phyloP scores from a whole-genome alignment of 2,329 filamentous ascomycete species.

The Trichoderma koningii region DNA sequence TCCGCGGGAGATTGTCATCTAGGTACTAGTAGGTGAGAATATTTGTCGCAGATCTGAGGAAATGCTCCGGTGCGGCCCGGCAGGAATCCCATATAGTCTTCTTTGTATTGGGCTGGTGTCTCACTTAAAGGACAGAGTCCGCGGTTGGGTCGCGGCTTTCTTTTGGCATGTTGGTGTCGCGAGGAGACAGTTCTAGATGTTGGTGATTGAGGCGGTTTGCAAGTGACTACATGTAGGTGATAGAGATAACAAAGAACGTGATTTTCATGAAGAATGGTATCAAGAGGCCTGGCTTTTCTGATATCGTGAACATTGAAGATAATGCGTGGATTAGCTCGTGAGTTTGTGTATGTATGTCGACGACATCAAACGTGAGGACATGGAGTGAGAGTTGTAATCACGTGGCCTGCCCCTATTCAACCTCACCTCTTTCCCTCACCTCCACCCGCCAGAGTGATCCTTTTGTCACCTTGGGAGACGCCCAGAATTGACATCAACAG shows the following conservation, averaged over 20 bases:
- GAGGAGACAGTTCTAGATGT: not conserved
- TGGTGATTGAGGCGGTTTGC: no score
- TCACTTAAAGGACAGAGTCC: not conserved
- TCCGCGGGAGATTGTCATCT: not conserved
- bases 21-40: not conserved
- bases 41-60: not conserved
- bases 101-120: no score
- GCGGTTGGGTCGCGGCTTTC: not conserved
- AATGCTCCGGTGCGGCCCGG: not conserved
- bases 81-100: not conserved
- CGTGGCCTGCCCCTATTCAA: not conserved
- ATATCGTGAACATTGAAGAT: no score
- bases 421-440: not conserved
- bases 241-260: not conserved
- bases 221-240: not conserved
- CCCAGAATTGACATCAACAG: not conserved
- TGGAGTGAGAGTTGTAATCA: no score
- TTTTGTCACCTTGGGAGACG: not conserved
- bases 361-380: no score
- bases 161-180: not conserved
- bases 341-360: no score
- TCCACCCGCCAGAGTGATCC: not conserved
- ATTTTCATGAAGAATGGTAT: not conserved
- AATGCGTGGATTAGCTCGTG: not conserved
- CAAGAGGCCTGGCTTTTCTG: not conserved